Conservation (phyloP, 1,284 basidiomycete species). For the Neolentinus lepideus region DNA sequence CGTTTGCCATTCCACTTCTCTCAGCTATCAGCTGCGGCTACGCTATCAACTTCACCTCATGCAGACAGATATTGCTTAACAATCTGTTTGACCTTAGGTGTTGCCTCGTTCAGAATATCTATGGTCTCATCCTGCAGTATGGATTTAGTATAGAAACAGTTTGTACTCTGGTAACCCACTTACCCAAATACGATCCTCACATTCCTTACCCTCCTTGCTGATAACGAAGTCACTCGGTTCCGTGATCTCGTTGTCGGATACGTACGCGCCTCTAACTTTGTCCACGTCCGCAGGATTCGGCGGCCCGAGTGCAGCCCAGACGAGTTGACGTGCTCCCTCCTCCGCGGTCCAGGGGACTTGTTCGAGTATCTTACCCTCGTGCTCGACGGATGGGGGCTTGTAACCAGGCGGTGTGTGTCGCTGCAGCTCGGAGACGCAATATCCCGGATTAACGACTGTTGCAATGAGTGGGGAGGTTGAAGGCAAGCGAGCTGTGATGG, state of each 20-base stretch:
- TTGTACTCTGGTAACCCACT: no score
- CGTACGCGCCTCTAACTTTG: conserved; percentile 29
- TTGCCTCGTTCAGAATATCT: conserved; percentile 17
- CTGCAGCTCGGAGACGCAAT: conserved; percentile 35
- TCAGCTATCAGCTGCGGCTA: no score
- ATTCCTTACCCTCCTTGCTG: conserved; percentile 29
- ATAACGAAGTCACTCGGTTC: conserved; percentile 40
- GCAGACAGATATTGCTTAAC: no score
- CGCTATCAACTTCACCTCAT: no score
- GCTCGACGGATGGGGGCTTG: neutral
- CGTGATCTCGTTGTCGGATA: conserved; percentile 18
- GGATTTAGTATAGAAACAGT: conserved; percentile 8
- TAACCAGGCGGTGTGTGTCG: conserved; percentile 12
- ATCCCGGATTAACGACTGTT: conserved; percentile 38
- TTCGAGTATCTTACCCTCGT: conserved; percentile 18
- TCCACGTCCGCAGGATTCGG: conserved; percentile 10
- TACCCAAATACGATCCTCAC: conserved; percentile 37
- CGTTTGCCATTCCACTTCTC: no score
- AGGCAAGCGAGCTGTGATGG: conserved; percentile 27
- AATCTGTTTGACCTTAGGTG: neutral
- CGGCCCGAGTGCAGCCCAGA: conserved; percentile 32
- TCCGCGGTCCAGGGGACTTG: conserved; percentile 25
- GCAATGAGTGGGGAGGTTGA: conserved; percentile 20
- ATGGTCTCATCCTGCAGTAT: conserved; percentile 22
- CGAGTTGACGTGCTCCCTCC: conserved; percentile 32